phyloP scores from a whole-genome alignment of 2,329 filamentous ascomycete genomes.

The Arachnomyces sp. region DNA sequence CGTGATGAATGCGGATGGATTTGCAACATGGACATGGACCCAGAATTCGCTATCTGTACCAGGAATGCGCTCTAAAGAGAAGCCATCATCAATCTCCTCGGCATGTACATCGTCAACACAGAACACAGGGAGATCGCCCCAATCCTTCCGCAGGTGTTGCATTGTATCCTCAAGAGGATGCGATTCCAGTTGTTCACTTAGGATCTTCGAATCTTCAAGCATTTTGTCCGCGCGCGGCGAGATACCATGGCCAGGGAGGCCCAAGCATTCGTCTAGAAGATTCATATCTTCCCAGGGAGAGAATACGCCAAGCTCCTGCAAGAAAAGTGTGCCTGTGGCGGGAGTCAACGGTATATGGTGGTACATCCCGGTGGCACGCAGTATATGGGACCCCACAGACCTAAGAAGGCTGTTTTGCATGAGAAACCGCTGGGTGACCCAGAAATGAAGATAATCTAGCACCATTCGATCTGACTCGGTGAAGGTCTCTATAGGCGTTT shows the following conservation, averaged over 20 bases:
- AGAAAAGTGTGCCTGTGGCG: conserved; percentile 40
- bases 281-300: conserved; percentile 49
- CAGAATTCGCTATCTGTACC: conserved; percentile 42
- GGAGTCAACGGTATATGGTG: conserved; percentile 29
- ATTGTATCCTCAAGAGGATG: conserved; percentile 44
- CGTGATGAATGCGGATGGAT: conserved; percentile 54
- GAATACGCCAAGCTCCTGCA: conserved; percentile 56
- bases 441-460: conserved; percentile 48
- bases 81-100: conserved; percentile 54
- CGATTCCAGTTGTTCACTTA: conserved; percentile 17
- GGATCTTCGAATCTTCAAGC: conserved; percentile 23
- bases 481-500: conserved; percentile 35
- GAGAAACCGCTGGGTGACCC: conserved; percentile 36
- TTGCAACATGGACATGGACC: conserved; percentile 56
- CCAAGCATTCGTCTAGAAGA: conserved; percentile 44
- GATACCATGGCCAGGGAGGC: conserved; percentile 40
- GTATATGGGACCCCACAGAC: conserved; percentile 46
- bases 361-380: conserved; percentile 51
- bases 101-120: conserved; percentile 50
- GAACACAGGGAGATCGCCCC: conserved; percentile 49
- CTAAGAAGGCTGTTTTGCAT: conserved; percentile 33
- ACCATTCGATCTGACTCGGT: conserved; percentile 43
- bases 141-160: conserved; percentile 49
- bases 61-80: conserved; percentile 47
- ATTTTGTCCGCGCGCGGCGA: conserved; percentile 23